These are phyloP conservation scores for Papiliotrema laurentii DNA, from an alignment of 1,284 basidiomycete species.

Conservation along the genomic window DNA sequence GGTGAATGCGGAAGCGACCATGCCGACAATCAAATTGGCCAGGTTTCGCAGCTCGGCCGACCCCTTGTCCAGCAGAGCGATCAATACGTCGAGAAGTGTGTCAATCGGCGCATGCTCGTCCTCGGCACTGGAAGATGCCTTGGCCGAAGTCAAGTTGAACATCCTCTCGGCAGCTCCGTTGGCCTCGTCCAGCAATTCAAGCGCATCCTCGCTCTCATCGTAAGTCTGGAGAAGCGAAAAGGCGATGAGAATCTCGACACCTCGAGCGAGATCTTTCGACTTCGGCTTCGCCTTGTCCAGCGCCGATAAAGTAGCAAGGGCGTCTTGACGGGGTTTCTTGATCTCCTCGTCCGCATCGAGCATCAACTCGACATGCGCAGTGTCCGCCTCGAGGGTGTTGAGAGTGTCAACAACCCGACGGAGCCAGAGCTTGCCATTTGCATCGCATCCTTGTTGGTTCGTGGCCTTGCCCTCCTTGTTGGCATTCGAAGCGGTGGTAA, in stretches of 20 bases:
- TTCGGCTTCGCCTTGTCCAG: slow-evolving; percentile 47
- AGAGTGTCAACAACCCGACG: slow-evolving; percentile 64
- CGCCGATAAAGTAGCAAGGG: slow-evolving; percentile 51
- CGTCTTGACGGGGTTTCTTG: slow-evolving; percentile 51
- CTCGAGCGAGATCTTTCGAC: slow-evolving; percentile 54
- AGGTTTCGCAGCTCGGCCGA: slow-evolving; percentile 76
- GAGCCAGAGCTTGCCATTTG: slow-evolving; percentile 76
- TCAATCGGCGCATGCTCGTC: slow-evolving; percentile 65
- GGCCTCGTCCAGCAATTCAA: slow-evolving; percentile 56
- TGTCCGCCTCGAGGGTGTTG: slow-evolving; percentile 58
- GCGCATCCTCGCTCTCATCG: slow-evolving; percentile 58
- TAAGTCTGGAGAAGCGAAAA: slow-evolving; percentile 67
- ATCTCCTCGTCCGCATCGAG: slow-evolving; percentile 60
- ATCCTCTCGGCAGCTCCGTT: slow-evolving; percentile 13
- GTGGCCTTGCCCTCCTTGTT: slow-evolving; percentile 58
- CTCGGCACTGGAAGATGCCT: slow-evolving; percentile 47
- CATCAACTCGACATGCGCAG: slow-evolving; percentile 62
- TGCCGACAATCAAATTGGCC: slow-evolving; percentile 75
- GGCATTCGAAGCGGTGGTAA: slow-evolving; percentile 57
- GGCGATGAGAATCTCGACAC: slow-evolving; percentile 65
- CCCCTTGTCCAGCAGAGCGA: slow-evolving; percentile 81
- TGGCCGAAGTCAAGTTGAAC: slow-evolving; percentile 50
- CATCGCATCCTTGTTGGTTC: slow-evolving; percentile 60
- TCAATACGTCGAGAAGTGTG: slow-evolving; percentile 77
- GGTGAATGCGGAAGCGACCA: slow-evolving; percentile 65